phyloP scores from a whole-genome alignment of 2,329 filamentous ascomycete genomes.

The Tricladium varicosporioides region DNA sequence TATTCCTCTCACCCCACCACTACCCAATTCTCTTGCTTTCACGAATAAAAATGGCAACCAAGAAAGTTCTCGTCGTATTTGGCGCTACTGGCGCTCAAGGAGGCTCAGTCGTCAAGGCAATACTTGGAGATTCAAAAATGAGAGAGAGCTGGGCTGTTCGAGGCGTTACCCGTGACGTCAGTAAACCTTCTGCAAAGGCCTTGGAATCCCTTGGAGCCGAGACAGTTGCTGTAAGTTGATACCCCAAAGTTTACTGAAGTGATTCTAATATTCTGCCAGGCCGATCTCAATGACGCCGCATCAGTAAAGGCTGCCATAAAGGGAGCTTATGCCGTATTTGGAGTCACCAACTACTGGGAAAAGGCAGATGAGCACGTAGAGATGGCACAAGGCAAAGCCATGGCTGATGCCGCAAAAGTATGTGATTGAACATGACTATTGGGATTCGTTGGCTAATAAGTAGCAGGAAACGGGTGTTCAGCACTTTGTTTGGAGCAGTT shows the following conservation, averaged over 20 bases:
- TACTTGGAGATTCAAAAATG: conserved; percentile 46
- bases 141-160: conserved; percentile 43
- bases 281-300: conserved; percentile 42
- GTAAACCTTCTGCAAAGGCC: conserved; percentile 40
- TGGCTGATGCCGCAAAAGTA: conserved; percentile 46
- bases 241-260: neutral
- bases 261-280: conserved; percentile 17
- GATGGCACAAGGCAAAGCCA: conserved; percentile 45
- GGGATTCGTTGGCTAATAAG: conserved; percentile 5
- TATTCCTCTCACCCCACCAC: neutral
- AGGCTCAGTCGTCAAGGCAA: conserved; percentile 49
- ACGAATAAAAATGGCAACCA: conserved; percentile 24
- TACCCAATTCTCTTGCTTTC: neutral
- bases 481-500: conserved; percentile 46
- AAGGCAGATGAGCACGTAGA: conserved; percentile 40
- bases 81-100: conserved; percentile 51
- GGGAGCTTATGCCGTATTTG: conserved; percentile 34
- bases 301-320: conserved; percentile 36
- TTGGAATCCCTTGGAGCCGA: conserved; percentile 44
- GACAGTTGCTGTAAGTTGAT: conserved; percentile 37
- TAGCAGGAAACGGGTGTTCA: conserved; percentile 40
- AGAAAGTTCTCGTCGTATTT: conserved; percentile 44
- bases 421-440: neutral
- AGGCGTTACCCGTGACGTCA: conserved; percentile 45
- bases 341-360: conserved; percentile 35